Conservation (phyloP, 2,329 filamentous ascomycete genomes). For the Neofusicoccum ribis region DNA sequence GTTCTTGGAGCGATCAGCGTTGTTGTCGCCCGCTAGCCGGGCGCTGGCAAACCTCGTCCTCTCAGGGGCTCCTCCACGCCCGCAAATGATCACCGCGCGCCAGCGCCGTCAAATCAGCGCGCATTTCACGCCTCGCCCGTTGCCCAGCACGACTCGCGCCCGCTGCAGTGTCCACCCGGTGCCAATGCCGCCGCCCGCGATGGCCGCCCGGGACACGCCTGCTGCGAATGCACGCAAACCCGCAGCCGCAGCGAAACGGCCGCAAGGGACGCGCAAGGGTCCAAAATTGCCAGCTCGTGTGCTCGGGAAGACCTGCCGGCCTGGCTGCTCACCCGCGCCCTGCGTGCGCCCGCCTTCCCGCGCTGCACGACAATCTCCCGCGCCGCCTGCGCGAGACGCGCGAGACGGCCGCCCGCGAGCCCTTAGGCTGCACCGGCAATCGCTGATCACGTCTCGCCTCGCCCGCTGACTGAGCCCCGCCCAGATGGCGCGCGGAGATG, state of each 20-base stretch:
- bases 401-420: too few species aligned
- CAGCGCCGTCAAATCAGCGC: not conserved
- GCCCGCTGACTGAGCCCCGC: not conserved
- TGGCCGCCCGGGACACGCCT: not conserved
- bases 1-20: conserved; percentile 3
- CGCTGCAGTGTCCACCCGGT: not conserved
- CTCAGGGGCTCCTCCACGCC: conserved; percentile 5
- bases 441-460: not conserved
- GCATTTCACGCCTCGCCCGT: not conserved
- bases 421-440: not conserved
- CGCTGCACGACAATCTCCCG: conserved; percentile 10
- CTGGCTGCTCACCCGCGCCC: not conserved
- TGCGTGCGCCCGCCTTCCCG: not conserved
- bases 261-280: conserved; percentile 7
- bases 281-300: not conserved
- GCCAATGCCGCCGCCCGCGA: not conserved
- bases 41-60: not conserved
- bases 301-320: conserved; percentile 1
- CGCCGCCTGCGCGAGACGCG: not conserved
- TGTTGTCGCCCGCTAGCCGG: not conserved
- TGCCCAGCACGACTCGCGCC: conserved; percentile 4
- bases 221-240: not conserved
- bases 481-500: conserved; percentile 3
- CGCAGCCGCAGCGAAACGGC: not conserved
- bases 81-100: not conserved